Evolutionary conservation across 139 green algal species (phyloP).

Genomic region (Chlamydomonas schloesseri): DNA sequence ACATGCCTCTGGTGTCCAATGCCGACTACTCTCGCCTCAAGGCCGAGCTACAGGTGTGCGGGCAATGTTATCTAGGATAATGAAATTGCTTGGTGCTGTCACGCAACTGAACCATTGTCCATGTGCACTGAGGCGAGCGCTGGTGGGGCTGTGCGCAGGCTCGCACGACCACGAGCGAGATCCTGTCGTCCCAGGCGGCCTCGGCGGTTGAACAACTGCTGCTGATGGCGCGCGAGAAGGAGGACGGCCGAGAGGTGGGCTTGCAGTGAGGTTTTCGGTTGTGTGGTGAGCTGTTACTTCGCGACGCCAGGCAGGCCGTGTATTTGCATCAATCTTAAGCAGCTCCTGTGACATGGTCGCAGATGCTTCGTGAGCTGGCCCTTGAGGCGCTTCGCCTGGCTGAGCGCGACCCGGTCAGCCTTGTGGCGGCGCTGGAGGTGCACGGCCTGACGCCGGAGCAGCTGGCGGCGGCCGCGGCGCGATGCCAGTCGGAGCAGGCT

Average conservation of each 20-base stretch:
- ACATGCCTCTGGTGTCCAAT: neutral
- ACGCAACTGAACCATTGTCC: no score
- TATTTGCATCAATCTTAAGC: no score
- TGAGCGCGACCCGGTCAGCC: neutral
- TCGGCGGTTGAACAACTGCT: neutral
- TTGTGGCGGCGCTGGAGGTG: neutral
- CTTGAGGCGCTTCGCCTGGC: neutral
- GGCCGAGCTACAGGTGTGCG: slow-evolving; percentile 4
- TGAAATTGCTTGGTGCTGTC: no score
- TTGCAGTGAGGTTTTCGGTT: no score
- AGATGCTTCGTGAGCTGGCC: slow-evolving; percentile 3
- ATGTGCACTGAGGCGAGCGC: no score
- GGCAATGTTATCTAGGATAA: no score
- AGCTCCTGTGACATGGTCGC: no score
- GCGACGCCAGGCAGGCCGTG: no score
- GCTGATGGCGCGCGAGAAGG: neutral
- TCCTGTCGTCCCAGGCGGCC: neutral
- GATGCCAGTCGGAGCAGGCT: neutral
- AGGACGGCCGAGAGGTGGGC: slow-evolving; percentile 6
- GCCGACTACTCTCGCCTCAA: neutral
- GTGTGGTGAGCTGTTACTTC: no score
- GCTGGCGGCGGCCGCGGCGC: neutral
- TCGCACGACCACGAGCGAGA: slow-evolving; percentile 5
- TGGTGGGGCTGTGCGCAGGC: no score
- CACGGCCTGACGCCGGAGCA: neutral